These are phyloP conservation scores for Castanea mollissima DNA, from an alignment of 306 rosid genomes.

Conservation along the genomic window DNA sequence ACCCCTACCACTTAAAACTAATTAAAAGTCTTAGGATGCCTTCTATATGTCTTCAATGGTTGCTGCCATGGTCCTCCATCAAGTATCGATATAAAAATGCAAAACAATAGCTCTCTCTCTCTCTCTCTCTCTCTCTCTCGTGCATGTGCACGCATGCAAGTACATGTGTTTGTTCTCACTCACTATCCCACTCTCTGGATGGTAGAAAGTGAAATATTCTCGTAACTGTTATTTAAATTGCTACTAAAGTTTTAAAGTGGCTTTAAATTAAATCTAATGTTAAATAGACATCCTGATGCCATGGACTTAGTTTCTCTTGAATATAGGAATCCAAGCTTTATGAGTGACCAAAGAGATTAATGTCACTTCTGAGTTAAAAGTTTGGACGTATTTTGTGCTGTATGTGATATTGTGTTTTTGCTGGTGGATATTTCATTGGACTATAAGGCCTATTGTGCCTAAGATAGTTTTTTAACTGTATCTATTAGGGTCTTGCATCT, in stretches of 20 bases:
- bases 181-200: not conserved
- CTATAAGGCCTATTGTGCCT: not conserved
- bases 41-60: too few relatives aligned
- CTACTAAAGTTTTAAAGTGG: not conserved
- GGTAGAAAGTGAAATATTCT: not conserved
- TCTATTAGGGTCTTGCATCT: not conserved
- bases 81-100: too few relatives aligned
- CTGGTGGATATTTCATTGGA: not conserved
- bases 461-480: not conserved
- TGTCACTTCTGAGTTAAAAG: not conserved
- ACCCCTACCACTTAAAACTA: too few relatives aligned
- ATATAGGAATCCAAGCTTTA: not conserved
- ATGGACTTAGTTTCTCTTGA: not conserved
- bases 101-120: too few relatives aligned
- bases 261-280: not conserved
- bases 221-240: not conserved
- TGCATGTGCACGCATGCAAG: not conserved
- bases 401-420: too few relatives aligned
- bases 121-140: not conserved
- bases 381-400: not conserved
- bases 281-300: not conserved
- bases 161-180: not conserved
- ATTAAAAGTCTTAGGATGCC: too few relatives aligned
- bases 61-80: too few relatives aligned
- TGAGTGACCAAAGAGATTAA: not conserved